Evolutionary conservation across 805 yeast genomes (phyloP), one percentile per base, ranked within the genome.

Genomic region (Ogataea henricii): DNA sequence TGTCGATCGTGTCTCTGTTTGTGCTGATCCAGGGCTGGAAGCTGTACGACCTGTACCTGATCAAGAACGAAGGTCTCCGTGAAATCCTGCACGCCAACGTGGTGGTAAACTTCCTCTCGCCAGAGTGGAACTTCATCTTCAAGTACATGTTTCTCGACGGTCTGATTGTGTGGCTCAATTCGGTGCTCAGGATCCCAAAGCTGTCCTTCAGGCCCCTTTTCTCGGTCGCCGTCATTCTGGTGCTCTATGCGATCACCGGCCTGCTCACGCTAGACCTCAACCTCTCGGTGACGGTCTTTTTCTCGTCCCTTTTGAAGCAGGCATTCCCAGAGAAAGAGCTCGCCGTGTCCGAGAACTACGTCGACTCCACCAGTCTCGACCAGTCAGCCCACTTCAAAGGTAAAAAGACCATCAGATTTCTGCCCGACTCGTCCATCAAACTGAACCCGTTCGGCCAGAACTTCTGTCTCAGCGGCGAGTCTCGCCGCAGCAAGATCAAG

Each of bases 361-460:
- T 66, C 10, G 69, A 69, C 41, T 51, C 76, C 3, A 62, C 67
- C 17, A 57, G 61, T 26, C 61, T 74, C 10, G 81, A 79, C 50
- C 75, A 76, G 57, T 71, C 79, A 18, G 62, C 79, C 2, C 95
- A 90, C 64, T 86, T 91, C 64, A 85, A 81, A 59, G 99, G 99
- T 37, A 82, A 82, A 36, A 87, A 88, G 60, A 87, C 91, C 0
- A 85, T 94, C 52, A 87, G 91, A 60, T 87, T 87, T 52, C 71
- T 94, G 29, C 98, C 99, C 0, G 97, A 92, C 66, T 86, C 95
- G 37, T 85, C 95, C 0, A 96, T 95, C 4, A 73, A 76, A 58
- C 69, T 94, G 57, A 89, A 91, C 54, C 97, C 97, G 2, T 78
- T 81, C 56, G 79, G 74, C 42, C 81, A 78, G 23, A 73, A 79